Evolutionary conservation across 768 basidiomycete genomes (phyloP), one percentile per base, ranked within the genome.

Genomic region (Boletus subcaerulescens): DNA sequence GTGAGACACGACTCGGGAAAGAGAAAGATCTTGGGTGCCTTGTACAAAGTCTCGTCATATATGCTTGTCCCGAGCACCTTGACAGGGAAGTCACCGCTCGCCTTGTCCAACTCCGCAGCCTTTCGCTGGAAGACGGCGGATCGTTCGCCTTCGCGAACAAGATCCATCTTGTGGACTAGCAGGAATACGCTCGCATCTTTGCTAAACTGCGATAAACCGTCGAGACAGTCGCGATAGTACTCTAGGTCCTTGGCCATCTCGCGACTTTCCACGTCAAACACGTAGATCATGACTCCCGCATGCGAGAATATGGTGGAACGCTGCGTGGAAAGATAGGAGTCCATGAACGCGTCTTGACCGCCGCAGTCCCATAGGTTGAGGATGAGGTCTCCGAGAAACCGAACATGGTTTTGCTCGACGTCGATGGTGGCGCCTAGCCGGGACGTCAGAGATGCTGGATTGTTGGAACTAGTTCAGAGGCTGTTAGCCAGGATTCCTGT

Each of bases 341-440:
- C 95, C 86, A 98, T 94, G 78, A 97, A 98, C 14, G 93, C 84
- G 69, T 97, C 93, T 72, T 99, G 97, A 9, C 97, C 97, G 41
- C 96, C 97, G 62, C 97, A 98, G 73, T 99, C 97, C 96, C 96
- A 98, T 6, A 98, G 80, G 68, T 96, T 96, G 71, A 99, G 84
- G 58, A 93, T 89, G 64, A 98, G 86, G 67, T 96, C 93, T 14
- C 94, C 95, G 14, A 99, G 84, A 71, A 99, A 98, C 41, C 94
- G 89, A 59, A 98, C 93, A 68, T 97, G 93, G 63, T 95, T 96
- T 70, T 95, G 92, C 70, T 98, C 96, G 57, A 98, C 94, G 69
- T 98, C 96, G 60, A 98, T 96, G 10, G 97, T 99, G 17, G 96
- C 95, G 26, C 95, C 95, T 31, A 99, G 81, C 17, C 95, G 83